Conservation (phyloP, 2,329 filamentous ascomycete genomes). For the Aspergillus luchuensis region DNA sequence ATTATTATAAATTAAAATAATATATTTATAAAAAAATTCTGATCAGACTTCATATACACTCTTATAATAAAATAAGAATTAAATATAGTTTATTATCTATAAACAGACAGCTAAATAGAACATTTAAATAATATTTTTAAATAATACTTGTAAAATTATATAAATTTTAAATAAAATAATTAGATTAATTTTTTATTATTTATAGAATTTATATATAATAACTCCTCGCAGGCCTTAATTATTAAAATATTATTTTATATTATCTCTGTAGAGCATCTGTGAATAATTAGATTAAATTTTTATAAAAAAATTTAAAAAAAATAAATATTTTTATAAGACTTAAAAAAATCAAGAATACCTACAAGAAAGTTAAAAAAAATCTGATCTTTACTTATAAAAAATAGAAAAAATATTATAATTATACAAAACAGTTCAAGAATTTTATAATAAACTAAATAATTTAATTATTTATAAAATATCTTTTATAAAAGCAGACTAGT, state of each 20-base stretch:
- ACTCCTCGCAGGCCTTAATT: not conserved
- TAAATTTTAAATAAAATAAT: conserved; percentile 6
- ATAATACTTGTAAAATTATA: not conserved
- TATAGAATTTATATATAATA: not conserved
- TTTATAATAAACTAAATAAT: not conserved
- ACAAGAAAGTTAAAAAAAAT: too few species aligned
- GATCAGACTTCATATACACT: too few species aligned
- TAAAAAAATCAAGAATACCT: too few species aligned
- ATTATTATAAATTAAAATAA: too few species aligned
- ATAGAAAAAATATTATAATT: too few species aligned
- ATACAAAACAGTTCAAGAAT: not conserved
- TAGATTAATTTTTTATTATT: not conserved
- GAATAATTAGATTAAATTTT: not conserved
- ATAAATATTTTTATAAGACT: too few species aligned
- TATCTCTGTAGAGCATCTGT: not conserved
- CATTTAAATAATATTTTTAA: not conserved
- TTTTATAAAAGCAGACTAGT: not conserved
- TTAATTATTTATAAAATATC: not conserved
- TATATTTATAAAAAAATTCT: too few species aligned
- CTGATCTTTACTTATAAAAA: too few species aligned
- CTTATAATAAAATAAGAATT: too few species aligned
- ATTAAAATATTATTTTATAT: not conserved
- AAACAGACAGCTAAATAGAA: not conserved
- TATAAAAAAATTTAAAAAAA: not conserved
- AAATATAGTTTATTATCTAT: not conserved